These are phyloP conservation scores for Sporothrix humicola DNA, from an alignment of 2,329 filamentous ascomycete species.

Conservation along the genomic window DNA sequence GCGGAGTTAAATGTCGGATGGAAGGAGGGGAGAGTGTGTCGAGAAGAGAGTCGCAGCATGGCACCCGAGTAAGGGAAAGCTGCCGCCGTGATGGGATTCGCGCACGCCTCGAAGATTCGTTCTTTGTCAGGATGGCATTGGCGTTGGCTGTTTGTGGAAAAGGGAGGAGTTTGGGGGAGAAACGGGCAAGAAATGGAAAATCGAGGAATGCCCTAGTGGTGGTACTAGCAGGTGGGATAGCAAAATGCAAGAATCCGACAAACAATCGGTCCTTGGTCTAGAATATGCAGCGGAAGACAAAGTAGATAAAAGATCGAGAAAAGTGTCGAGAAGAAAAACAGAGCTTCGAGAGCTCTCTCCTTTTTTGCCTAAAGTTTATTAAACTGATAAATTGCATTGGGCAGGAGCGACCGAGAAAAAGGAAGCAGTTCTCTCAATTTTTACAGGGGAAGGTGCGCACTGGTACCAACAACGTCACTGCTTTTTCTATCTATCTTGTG, in stretches of 20 bases:
- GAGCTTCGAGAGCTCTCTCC: too few species aligned
- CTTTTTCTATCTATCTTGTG: not conserved
- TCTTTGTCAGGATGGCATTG: constrained; percentile 2
- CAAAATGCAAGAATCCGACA: too few species aligned
- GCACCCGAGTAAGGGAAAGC: not conserved
- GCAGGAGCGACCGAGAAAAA: too few species aligned
- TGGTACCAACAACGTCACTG: constrained; percentile 8
- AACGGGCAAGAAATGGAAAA: not conserved
- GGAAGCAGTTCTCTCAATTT: not conserved
- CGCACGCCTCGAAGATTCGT: not conserved
- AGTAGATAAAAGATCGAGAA: too few species aligned
- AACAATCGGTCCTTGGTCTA: too few species aligned
- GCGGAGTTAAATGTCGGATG: not conserved
- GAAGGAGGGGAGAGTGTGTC: not conserved
- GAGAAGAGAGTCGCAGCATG: not conserved
- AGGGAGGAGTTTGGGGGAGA: not conserved
- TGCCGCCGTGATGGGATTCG: not conserved
- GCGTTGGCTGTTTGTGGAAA: not conserved
- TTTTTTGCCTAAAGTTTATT: too few species aligned
- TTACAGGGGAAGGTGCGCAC: constrained; percentile 15
- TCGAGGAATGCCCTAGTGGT: not conserved
- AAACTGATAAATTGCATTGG: too few species aligned
- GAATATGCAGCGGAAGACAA: too few species aligned
- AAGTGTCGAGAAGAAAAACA: too few species aligned
- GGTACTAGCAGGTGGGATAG: not conserved